Evolutionary conservation across 1,284 basidiomycete genomes (phyloP), one percentile per base, ranked within the genome.

Genomic region (Melanopsichium pennsylvanicum): DNA sequence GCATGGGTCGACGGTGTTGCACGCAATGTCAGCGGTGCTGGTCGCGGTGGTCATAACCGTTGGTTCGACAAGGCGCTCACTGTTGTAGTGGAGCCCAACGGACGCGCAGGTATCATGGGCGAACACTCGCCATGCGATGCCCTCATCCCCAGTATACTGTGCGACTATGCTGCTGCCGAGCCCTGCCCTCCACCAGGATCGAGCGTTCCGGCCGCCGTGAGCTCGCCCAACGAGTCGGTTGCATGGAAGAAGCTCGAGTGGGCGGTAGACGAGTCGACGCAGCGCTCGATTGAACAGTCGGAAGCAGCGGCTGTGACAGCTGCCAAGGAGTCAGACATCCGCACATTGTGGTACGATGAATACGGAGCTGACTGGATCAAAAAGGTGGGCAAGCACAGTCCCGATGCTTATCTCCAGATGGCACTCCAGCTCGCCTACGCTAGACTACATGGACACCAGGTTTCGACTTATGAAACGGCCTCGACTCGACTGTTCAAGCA

Each of bases 121-220:
- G 95, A 97, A 83, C 94, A 97, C 82, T 91, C 92, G 3, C 90
- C 92, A 0, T 89, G 90, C 52, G 95, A 97, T 70, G 94, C 94
- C 1, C 84, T 97, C 10, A 88, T 96, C 41, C 93, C 94, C 0
- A 92, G 90, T 68, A 90, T 94, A 45, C 87, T 92, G n/a, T 87
- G 88, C 34, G 93, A 97, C 76, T 95, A 90, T 75, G 88, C 88
- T 2, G 84, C 93, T 32, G 86, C 87, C 1, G 85, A 89, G 60
- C 62, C 79, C 11, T 54, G 70, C 63, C 58, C 72, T 29, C 46
- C 63, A 39, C 76, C 51, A 11, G 68, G 36, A 33, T 49, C 67
- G 31, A 40, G 42, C 15, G 37, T 72, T 29, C 74, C 64, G n/a
- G 61, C 72, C 33, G 67, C 63, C 33, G 36, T 66, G 27, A 71